Percentiles rank a stretch among this genome's conserved stretches.
These are phyloP conservation scores for Sphaceloma murrayae DNA, from an alignment of 2,329 filamentous ascomycete genomes.

Conservation along the genomic window DNA sequence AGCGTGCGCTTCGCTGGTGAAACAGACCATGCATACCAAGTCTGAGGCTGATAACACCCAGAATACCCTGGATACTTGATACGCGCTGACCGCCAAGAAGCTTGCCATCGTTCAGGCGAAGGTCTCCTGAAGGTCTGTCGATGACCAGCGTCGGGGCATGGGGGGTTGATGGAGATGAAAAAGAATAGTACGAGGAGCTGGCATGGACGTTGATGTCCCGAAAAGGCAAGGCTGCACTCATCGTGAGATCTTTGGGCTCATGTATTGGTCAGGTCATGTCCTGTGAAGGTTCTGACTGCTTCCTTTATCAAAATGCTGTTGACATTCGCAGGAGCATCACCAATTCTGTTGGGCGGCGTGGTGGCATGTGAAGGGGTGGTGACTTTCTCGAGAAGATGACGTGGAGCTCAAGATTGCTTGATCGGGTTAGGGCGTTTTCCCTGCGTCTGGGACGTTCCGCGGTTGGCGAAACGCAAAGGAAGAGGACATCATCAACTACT, in stretches of 20 bases:
- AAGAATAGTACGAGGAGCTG: slow-evolving; percentile 85
- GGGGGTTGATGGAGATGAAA: slow-evolving; percentile 89
- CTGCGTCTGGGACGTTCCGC: not conserved
- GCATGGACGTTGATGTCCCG: slow-evolving; percentile 96
- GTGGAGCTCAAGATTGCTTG: slow-evolving; percentile 2
- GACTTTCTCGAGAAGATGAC: slow-evolving; percentile 12
- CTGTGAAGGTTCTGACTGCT: not conserved
- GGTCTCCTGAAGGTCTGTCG: slow-evolving; percentile 83
- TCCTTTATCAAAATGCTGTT: not conserved
- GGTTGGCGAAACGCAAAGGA: not conserved
- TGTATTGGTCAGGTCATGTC: not conserved
- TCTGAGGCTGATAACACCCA: slow-evolving; percentile 87
- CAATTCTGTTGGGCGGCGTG: too few species aligned
- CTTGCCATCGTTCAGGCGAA: slow-evolving; percentile 73
- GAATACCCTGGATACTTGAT: slow-evolving; percentile 86
- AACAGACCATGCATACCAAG: slow-evolving; percentile 53
- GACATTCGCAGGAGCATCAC: not conserved
- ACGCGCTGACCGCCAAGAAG: slow-evolving; percentile 70
- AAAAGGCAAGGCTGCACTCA: slow-evolving; percentile 58
- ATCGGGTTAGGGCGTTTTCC: not conserved
- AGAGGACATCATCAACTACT: not conserved
- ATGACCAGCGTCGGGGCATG: slow-evolving; percentile 79
- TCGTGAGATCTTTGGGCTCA: slow-evolving; percentile 24
- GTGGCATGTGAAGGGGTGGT: slow-evolving; percentile 11
- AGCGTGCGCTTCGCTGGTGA: not conserved